Evolutionary conservation across 116 monocot genomes (phyloP).

Genomic region (Posidonia oceanica): DNA sequence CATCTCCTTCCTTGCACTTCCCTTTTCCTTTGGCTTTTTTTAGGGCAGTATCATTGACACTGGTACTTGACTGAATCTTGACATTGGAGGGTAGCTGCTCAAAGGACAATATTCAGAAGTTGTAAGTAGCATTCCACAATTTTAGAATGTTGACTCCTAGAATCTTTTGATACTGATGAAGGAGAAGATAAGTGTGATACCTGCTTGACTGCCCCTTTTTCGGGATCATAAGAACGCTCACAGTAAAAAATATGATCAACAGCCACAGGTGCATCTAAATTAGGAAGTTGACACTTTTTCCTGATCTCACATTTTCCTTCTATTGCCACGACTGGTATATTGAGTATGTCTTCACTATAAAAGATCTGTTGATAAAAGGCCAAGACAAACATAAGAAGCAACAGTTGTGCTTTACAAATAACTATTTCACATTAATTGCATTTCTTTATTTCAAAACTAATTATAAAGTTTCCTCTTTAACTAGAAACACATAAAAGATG

Average conservation of each 20-base stretch:
- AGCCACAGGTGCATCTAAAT: constrained; percentile 35
- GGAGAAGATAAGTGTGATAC: constrained; percentile 11
- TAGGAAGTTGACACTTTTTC: constrained; percentile 47
- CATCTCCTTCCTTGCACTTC: constrained; percentile 26
- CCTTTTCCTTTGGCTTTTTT: constrained; percentile 65
- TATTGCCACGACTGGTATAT: constrained; percentile 41
- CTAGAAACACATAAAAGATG: neutral
- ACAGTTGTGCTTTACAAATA: neutral
- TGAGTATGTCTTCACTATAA: constrained; percentile 56
- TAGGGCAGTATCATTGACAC: constrained; percentile 7
- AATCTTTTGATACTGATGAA: neutral
- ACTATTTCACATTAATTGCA: no score
- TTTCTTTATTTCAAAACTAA: neutral
- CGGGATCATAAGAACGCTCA: constrained; percentile 61
- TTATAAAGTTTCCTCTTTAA: neutral
- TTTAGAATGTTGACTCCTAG: neutral
- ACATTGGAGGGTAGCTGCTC: constrained; percentile 32
- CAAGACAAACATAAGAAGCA: constrained; percentile 1
- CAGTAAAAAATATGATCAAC: constrained; percentile 80
- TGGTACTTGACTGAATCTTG: constrained; percentile 22
- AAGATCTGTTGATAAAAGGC: constrained; percentile 38
- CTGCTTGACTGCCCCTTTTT: constrained; percentile 66
- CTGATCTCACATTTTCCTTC: constrained; percentile 71
- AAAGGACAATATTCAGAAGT: neutral
- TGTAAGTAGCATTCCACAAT: no score